These are phyloP conservation scores for Cutaneotrichosporon sp. DNA, from an alignment of 1,284 basidiomycete genomes.

Conservation along the genomic window DNA sequence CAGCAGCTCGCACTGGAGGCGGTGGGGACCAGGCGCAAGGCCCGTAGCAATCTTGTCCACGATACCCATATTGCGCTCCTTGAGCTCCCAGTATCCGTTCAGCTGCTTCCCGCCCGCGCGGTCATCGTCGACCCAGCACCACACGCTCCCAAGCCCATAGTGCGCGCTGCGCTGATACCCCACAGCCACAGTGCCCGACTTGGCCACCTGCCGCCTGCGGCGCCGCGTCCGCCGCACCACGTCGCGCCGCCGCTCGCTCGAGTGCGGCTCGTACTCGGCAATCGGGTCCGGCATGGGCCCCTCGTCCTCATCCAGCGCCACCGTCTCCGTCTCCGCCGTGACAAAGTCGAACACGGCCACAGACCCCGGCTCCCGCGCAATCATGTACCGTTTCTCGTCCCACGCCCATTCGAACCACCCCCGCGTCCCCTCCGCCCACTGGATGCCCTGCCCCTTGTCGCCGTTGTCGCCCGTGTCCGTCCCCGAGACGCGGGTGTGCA, in stretches of 20 bases:
- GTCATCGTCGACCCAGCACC: constrained; percentile 43
- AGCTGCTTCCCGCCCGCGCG: constrained; percentile 21
- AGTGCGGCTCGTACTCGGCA: constrained; percentile 10
- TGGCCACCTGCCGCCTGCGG: background rate
- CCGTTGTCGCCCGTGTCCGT: background rate
- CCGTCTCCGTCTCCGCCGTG: constrained; percentile 14
- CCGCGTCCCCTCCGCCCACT: background rate
- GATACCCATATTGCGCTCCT: constrained; percentile 20
- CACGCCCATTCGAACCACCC: constrained; percentile 29
- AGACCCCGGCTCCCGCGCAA: constrained; percentile 32
- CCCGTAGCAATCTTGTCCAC: constrained; percentile 13
- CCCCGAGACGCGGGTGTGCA: constrained; percentile 23
- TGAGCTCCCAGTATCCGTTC: constrained; percentile 36
- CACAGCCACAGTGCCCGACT: constrained; percentile 32
- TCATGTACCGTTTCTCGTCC: constrained; percentile 40
- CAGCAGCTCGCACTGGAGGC: constrained; percentile 17
- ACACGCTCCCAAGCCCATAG: constrained; percentile 44
- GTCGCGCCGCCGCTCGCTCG: background rate
- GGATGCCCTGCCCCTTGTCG: constrained; percentile 1
- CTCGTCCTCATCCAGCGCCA: constrained; percentile 2
- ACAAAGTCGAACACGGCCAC: constrained; percentile 33
- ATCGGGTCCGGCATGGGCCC: constrained; percentile 6
- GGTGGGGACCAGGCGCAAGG: constrained; percentile 8
- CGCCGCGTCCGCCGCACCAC: background rate
- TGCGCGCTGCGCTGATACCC: constrained; percentile 33